Evolutionary conservation across 176 grass and related monocot genomes (phyloP).

Genomic region (Luzula sylvatica): DNA sequence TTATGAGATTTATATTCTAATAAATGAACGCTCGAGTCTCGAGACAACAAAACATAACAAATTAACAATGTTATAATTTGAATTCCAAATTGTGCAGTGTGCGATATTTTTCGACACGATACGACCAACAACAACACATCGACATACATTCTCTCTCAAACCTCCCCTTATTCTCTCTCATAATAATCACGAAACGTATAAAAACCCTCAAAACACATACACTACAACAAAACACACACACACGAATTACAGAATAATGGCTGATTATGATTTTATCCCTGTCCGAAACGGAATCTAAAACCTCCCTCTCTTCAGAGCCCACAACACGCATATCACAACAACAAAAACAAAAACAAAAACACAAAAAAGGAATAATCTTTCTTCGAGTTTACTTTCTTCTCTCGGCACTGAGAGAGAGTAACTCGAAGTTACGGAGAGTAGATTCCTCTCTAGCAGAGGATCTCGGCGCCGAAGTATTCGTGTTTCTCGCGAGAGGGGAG

Average conservation of each 20-base stretch:
- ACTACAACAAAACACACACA: background rate
- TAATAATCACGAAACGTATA: conserved; percentile 3
- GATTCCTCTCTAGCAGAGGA: conserved; percentile 20
- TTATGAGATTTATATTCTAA: no score
- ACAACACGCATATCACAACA: conserved; percentile 3
- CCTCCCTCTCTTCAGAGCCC: background rate
- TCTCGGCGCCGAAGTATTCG: conserved; percentile 3
- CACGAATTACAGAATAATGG: no score
- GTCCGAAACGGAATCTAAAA: background rate
- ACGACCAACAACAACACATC: conserved; percentile 3
- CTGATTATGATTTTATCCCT: background rate
- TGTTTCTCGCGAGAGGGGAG: conserved; percentile 21
- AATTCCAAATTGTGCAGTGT: conserved; percentile 18
- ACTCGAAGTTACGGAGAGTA: conserved; percentile 49
- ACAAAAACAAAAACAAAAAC: no score
- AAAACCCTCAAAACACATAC: conserved; percentile 9
- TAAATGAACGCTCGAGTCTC: no score
- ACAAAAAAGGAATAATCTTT: no score
- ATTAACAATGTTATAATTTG: conserved; percentile 1
- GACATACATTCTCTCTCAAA: conserved; percentile 9
- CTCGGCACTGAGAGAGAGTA: conserved; percentile 53
- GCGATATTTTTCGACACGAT: conserved; percentile 12
- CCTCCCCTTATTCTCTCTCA: conserved; percentile 5
- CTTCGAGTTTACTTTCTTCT: conserved; percentile 17
- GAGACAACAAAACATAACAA: no score